Base-by-base conservation (phyloP, 139 green algal species). In the Ulvella scutata region DNA sequence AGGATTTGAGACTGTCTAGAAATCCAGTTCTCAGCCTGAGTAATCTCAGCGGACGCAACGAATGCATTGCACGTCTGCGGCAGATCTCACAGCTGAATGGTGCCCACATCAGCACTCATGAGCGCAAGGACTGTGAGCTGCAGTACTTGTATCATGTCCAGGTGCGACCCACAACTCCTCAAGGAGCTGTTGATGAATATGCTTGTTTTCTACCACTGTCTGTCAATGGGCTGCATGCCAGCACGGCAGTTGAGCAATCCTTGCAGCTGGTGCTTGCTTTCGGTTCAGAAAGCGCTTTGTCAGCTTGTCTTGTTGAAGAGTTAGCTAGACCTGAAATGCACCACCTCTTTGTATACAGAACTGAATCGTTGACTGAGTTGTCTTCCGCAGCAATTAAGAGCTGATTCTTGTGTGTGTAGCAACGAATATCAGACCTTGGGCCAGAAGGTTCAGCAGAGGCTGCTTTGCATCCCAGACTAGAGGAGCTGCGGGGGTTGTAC, bases 101-200 rank as follows among this genome's bases (percentile, higher is more conserved):
- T 26, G 88, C 87, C 4, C 78, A 76, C 17, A 81, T 96, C 17
- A 82, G 79, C 36, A 61, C 77, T 3, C 77, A 75, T 0, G 91
- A 96, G 81, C 81, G 91, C 0, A 78, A 82, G 20, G 91, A 96
- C 75, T 76, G 78, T 38, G 91, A 96, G 77, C 76, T 94, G 37
- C 81, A 85, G 28, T 96, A 95, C 81, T 77, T 95, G 43, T 83
- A 85, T 43, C 77, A 74, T 62, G 38, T 81, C 2, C 34, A 73
- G 34, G 72, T 43, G 43, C 17, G 9, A 13, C 34, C 21, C n/a
- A 72, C 61, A 37, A n/a, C 34, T 23, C 37, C 4, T 43, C 21
- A 2, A n/a, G 43, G 33, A 40, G 51, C 28, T 51, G 51, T 28
- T 38, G 43, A 31, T 62, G 61, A 67, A 60, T 59, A 37, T 43